Evolutionary conservation across 306 rosid genomes (phyloP).

Genomic region (Glycine latifolia): DNA sequence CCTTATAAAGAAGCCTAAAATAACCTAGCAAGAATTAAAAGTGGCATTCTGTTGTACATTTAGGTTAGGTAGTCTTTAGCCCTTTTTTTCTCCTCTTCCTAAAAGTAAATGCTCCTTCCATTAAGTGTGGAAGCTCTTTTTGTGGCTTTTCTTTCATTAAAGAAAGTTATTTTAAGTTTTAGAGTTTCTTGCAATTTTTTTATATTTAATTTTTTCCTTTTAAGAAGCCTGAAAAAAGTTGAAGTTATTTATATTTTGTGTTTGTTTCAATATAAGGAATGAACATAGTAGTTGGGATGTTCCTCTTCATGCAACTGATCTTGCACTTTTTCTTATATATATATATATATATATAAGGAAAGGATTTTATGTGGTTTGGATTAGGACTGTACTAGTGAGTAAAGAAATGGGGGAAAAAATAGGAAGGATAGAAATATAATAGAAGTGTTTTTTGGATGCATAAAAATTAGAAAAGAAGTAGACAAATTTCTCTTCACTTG

Average conservation of each 20-base stretch:
- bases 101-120: background rate
- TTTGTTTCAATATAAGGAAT: background rate
- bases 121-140: background rate
- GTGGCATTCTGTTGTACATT: conserved; percentile 6
- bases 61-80: background rate
- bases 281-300: background rate
- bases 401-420: too few species aligned
- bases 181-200: background rate
- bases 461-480: too few species aligned
- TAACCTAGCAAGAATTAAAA: too few species aligned
- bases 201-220: background rate
- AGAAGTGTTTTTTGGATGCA: too few species aligned
- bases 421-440: too few species aligned
- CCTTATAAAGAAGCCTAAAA: too few species aligned
- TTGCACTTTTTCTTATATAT: too few species aligned
- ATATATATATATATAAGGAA: too few species aligned
- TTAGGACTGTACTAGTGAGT: too few species aligned
- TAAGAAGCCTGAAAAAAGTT: background rate
- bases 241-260: background rate
- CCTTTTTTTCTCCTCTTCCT: background rate
- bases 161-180: background rate
- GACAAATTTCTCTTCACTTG: too few species aligned
- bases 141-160: background rate
- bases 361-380: too few species aligned
- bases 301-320: too few species aligned